A percentile compares a stretch with the other conserved stretches of the same genome.
Conservation (phyloP, 805 yeast genomes). For the Starmerella apis region DNA sequence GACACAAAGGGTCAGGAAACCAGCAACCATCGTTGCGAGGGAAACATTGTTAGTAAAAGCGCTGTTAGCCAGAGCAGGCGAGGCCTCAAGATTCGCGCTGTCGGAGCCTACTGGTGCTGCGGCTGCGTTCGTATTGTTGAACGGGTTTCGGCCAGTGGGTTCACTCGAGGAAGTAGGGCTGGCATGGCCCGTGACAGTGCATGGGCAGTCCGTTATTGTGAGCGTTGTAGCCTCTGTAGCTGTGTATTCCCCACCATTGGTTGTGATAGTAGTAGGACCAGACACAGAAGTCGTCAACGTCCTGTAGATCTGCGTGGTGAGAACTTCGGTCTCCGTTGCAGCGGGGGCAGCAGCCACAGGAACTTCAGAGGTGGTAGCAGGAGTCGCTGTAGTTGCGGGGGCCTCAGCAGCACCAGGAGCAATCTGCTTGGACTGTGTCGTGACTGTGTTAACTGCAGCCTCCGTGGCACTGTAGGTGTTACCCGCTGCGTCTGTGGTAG, state of each 20-base stretch:
- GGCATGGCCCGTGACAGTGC: conserved; percentile 41
- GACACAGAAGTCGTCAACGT: conserved; percentile 32
- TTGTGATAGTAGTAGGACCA: conserved; percentile 48
- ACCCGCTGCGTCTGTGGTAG: not conserved
- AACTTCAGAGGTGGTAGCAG: conserved; percentile 3
- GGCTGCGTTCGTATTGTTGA: conserved; percentile 5
- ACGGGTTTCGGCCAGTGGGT: conserved; percentile 2
- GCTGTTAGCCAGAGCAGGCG: conserved; percentile 13
- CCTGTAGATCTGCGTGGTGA: conserved; percentile 1
- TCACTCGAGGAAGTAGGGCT: not conserved
- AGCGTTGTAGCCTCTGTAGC: conserved; percentile 55
- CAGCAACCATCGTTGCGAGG: conserved; percentile 3
- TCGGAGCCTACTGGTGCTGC: not conserved
- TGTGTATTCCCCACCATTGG: conserved; percentile 29
- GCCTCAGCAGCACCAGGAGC: conserved; percentile 24
- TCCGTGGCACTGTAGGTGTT: not conserved
- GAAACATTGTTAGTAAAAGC: conserved; percentile 3
- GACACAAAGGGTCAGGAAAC: conserved; percentile 1
- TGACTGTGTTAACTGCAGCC: not conserved
- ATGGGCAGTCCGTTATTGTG: conserved; percentile 78
- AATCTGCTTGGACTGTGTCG: conserved; percentile 32
- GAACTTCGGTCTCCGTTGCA: not conserved
- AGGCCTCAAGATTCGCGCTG: not conserved
- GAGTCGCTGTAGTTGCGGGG: conserved; percentile 3
- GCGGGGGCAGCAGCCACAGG: conserved; percentile 5